These are phyloP conservation scores for Globisporangium orthogonon DNA, from an alignment of 352 stramenopile genomes.

Conservation along the genomic window DNA sequence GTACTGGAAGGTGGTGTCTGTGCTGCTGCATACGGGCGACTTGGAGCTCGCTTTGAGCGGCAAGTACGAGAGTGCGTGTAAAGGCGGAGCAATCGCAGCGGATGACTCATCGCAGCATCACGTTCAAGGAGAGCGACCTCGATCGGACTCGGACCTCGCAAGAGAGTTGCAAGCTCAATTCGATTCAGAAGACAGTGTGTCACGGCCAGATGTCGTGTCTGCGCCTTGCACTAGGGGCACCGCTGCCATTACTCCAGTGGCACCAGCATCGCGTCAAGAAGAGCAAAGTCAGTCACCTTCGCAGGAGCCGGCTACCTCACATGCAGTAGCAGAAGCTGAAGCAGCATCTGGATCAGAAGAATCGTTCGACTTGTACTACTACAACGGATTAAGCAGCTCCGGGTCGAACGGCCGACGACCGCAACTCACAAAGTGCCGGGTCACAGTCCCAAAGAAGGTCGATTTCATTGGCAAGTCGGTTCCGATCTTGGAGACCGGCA, in stretches of 20 bases:
- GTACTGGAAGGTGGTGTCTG: constrained; percentile 85
- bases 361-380: constrained; percentile 33
- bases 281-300: neutral
- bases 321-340: neutral
- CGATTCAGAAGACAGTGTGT: constrained; percentile 33
- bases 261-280: no score
- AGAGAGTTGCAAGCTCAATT: constrained; percentile 73
- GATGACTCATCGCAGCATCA: neutral
- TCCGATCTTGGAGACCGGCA: constrained; percentile 35
- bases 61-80: constrained; percentile 18
- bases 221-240: neutral
- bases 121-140: constrained; percentile 12
- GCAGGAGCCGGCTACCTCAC: neutral
- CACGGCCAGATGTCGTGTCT: neutral
- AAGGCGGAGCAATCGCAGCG: neutral
- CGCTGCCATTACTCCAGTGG: neutral
- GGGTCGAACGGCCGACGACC: constrained; percentile 9
- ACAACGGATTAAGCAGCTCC: constrained; percentile 28
- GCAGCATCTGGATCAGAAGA: constrained; percentile 1
- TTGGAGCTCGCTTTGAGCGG: constrained; percentile 59
- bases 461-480: constrained; percentile 70
- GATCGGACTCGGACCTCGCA: constrained; percentile 67
- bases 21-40: constrained; percentile 67
- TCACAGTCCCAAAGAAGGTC: constrained; percentile 24
- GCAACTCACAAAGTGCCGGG: constrained; percentile 32